Percentiles rank a stretch among this genome's conserved stretches.
phyloP scores from a whole-genome alignment of 108 stramenopile genomes.

The Pseudonitzschia pungens region DNA sequence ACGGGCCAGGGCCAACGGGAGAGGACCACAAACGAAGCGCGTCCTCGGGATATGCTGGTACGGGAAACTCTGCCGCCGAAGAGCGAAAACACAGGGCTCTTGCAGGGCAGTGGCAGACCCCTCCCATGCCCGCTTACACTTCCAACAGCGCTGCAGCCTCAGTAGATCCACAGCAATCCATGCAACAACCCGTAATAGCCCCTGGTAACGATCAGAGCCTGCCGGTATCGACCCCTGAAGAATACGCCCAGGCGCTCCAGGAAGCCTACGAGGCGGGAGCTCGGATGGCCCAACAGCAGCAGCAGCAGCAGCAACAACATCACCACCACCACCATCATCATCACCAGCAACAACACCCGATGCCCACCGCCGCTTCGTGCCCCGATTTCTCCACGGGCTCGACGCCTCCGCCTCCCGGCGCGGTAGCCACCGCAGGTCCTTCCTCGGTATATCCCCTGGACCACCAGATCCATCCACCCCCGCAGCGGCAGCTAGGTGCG shows the following conservation, averaged over 20 bases:
- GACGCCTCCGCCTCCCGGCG: not conserved
- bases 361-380: constrained; percentile 46
- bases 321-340: not conserved
- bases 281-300: constrained; percentile 54
- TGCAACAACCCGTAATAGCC: not conserved
- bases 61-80: not conserved
- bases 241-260: constrained; percentile 80
- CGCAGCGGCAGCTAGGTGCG: not conserved
- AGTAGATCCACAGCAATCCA: not conserved
- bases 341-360: constrained; percentile 27
- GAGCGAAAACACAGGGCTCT: constrained; percentile 74
- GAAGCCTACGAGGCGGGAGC: constrained; percentile 82
- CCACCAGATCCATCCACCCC: constrained; percentile 34
- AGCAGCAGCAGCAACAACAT: constrained; percentile 10
- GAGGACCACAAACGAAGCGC: not conserved
- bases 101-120: constrained; percentile 85
- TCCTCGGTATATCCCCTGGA: not conserved
- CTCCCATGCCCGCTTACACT: constrained; percentile 71
- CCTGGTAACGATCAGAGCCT: constrained; percentile 11
- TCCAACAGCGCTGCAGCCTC: constrained; percentile 1
- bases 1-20: not conserved
- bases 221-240: constrained; percentile 58
- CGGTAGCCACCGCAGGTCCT: not conserved
- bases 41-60: not conserved
- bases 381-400: constrained; percentile 38